Percentiles rank a stretch among this genome's conserved stretches.
phyloP scores from a whole-genome alignment of 2,329 filamentous ascomycete species.

The Sclerotiophoma versabilis region DNA sequence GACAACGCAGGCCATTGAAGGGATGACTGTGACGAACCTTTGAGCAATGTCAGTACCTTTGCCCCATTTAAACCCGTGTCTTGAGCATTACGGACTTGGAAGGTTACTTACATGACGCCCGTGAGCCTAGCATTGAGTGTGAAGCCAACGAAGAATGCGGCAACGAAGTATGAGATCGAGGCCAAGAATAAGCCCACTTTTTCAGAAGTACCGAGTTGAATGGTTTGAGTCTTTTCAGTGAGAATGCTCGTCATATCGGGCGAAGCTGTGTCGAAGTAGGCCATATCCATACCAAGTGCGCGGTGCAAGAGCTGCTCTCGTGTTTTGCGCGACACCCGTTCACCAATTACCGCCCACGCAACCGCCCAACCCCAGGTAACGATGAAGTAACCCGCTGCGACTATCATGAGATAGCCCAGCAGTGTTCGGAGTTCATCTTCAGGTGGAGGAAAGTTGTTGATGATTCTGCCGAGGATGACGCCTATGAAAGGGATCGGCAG shows the following conservation, averaged over 20 bases:
- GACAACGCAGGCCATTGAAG: conserved; percentile 56
- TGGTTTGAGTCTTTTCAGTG: conserved; percentile 55
- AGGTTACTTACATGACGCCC: conserved; percentile 47
- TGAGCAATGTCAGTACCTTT: not conserved
- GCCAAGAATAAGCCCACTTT: conserved; percentile 57
- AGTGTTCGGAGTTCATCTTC: conserved; percentile 52
- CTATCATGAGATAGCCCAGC: conserved; percentile 54
- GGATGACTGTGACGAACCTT: conserved; percentile 55
- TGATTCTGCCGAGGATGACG: conserved; percentile 60
- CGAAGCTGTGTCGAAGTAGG: conserved; percentile 59
- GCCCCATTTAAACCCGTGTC: not conserved
- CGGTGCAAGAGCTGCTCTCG: conserved; percentile 57
- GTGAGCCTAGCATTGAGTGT: conserved; percentile 53
- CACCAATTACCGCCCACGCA: conserved; percentile 59
- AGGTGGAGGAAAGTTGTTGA: conserved; percentile 58
- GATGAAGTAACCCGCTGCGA: conserved; percentile 58
- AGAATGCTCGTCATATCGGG: conserved; percentile 58
- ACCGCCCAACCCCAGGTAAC: conserved; percentile 59
- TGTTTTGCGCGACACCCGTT: conserved; percentile 57
- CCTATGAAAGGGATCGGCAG: conserved; percentile 61
- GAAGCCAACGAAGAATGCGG: conserved; percentile 56
- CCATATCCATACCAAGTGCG: conserved; percentile 59
- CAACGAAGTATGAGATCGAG: conserved; percentile 55
- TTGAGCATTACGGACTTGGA: too few relatives aligned
- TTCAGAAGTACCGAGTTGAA: conserved; percentile 57